Evolutionary conservation across 345 rosid species (phyloP), one percentile per base, ranked within the genome.

Genomic region (Cardamine chenopodiifolia): DNA sequence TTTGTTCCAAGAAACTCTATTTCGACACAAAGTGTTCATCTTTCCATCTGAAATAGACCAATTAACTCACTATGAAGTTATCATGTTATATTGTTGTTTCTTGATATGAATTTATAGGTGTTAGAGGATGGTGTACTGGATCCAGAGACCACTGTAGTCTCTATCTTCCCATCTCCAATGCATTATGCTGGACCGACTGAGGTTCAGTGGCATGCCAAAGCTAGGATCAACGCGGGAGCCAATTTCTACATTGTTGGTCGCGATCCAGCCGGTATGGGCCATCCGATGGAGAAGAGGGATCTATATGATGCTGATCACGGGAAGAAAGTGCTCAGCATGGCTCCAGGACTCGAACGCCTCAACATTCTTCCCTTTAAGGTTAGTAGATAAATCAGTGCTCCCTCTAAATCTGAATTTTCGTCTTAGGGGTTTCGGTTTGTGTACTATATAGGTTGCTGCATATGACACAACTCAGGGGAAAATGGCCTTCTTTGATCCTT

Each of bases 161-260:
- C 98, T 5, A 91, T 94, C 79, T 94, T 94, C 71, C 98, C 98
- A 57, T 94, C 97, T 60, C 98, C 98, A 5, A 94, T 94, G 98
- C 98, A 77, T 73, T 94, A 94, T 58, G 97, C 96, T 26, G 98
- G 98, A 9, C 98, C 98, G 0, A 94, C 98, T 1, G 98, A 94
- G 84, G 98, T 94, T 83, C 98, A 94, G 81, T 94, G 98, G 98
- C 98, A 94, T 10, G 98, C 98, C 7, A 94, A 94, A 72, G 96
- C 97, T 68, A 86, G 98, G 77, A 91, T 94, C 64, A 94, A 94
- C 19, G 98, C 98, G 1, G 98, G 98, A 60, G 97, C 98, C n/a
- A 88, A 94, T 79, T 94, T 94, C 73, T 94, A 94, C 81, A 94
- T 94, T 31, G 98, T 94, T 18, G 98, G 98, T 47, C 85, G 98